A percentile compares a stretch with the other conserved stretches of the same genome.
These are phyloP conservation scores for Mitragyna speciosa DNA, from an alignment of 257 asterid genomes.

Conservation along the genomic window DNA sequence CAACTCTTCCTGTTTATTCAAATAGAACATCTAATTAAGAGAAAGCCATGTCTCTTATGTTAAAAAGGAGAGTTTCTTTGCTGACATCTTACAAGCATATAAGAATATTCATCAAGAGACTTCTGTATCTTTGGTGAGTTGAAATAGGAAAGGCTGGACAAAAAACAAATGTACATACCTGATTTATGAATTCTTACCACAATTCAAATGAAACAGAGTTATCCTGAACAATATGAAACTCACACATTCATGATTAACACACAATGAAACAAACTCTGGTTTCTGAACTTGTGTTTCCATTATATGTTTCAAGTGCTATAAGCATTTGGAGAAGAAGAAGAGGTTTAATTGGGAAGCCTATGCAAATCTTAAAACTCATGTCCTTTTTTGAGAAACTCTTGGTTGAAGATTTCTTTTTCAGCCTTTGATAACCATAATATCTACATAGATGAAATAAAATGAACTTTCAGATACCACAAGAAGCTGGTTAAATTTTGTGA, in stretches of 20 bases:
- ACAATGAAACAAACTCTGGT: neutral
- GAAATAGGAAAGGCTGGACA: neutral
- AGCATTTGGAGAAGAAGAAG: neutral
- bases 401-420: neutral
- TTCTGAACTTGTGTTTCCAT: neutral
- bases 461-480: neutral
- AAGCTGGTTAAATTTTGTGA: neutral
- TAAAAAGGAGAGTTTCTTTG: neutral
- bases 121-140: neutral
- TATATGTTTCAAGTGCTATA: neutral
- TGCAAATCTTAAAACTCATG: neutral
- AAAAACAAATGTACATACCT: neutral
- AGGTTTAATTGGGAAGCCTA: neutral
- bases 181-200: neutral
- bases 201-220: neutral
- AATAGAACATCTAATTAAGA: constrained; percentile 1
- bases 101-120: neutral
- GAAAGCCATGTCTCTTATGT: neutral
- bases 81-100: neutral
- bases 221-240: neutral
- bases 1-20: neutral
- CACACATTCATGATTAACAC: neutral
- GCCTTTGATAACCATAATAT: neutral
- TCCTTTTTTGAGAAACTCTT: neutral
- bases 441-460: too few relatives aligned